Conservation (phyloP, 345 rosid genomes). For the Isatis tinctoria region DNA sequence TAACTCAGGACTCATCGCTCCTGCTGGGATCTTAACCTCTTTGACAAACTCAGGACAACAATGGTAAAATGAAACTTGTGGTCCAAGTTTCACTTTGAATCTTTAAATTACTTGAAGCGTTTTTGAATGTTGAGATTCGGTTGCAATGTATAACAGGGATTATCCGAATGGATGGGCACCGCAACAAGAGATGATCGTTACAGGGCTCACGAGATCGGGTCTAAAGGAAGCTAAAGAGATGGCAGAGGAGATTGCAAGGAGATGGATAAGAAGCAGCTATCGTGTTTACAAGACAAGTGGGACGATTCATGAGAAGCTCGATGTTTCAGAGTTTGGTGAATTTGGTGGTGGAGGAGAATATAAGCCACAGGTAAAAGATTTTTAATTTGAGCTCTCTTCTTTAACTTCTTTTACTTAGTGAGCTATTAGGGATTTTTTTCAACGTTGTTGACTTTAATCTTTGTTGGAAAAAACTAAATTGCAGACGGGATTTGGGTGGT, state of each 20-base stretch:
- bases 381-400: not conserved
- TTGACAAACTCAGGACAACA: conserved; percentile 64
- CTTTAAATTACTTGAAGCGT: not conserved
- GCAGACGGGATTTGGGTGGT: conserved; percentile 97
- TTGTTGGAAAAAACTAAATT: not conserved
- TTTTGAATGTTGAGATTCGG: not conserved
- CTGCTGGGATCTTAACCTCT: conserved; percentile 75
- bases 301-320: conserved; percentile 45
- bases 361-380: conserved; percentile 48
- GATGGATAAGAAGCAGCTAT: conserved; percentile 77
- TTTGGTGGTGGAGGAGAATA: conserved; percentile 73
- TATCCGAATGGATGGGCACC: conserved; percentile 97
- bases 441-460: not conserved
- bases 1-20: conserved; percentile 59
- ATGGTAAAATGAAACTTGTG: conserved; percentile 45
- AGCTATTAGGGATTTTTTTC: not conserved
- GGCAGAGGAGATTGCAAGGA: conserved; percentile 68
- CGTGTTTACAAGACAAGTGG: conserved; percentile 51
- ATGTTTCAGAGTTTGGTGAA: conserved; percentile 50
- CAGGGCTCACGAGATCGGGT: conserved; percentile 60
- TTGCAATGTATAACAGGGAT: conserved; percentile 52
- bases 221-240: conserved; percentile 48
- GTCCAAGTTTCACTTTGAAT: not conserved
- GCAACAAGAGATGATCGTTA: conserved; percentile 70
- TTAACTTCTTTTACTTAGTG: not conserved